Conservation (phyloP, 2,329 filamentous ascomycete genomes). For the Ophiostoma australiae region DNA sequence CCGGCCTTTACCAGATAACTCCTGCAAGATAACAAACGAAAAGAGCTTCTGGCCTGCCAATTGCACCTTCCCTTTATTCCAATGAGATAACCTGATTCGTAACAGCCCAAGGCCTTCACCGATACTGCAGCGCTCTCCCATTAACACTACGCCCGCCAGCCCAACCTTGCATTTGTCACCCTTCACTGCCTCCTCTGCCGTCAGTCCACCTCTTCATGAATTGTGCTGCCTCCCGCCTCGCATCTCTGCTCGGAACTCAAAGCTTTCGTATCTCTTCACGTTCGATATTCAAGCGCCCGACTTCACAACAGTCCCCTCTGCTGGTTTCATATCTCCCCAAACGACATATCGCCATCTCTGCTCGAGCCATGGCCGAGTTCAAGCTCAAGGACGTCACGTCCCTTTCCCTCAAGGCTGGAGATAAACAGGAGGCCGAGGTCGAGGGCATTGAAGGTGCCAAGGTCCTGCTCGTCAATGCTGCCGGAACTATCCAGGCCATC, state of each 20-base stretch:
- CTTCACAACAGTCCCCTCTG: background rate
- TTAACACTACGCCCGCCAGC: background rate
- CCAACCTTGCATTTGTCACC: background rate
- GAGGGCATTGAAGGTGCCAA: conserved; percentile 84
- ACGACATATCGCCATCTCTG: conserved; percentile 23
- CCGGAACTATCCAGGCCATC: conserved; percentile 70
- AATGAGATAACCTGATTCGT: conserved; percentile 7
- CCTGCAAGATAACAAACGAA: background rate
- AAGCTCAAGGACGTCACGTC: conserved; percentile 72
- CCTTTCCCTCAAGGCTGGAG: conserved; percentile 68
- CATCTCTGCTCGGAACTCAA: background rate
- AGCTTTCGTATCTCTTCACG: conserved; percentile 24
- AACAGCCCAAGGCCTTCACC: background rate
- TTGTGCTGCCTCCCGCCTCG: conserved; percentile 24
- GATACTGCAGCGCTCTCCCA: background rate
- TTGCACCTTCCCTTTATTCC: background rate
- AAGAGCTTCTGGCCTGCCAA: background rate
- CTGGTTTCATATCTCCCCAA: background rate
- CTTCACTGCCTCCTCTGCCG: background rate
- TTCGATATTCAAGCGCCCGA: background rate
- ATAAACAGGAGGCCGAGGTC: conserved; percentile 85
- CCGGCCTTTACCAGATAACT: background rate
- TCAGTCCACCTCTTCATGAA: conserved; percentile 24
- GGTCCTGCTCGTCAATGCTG: conserved; percentile 76
- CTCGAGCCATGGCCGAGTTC: conserved; percentile 50